Percentiles rank a stretch among this genome's conserved stretches.
These are phyloP conservation scores for Heliamphora pulchella DNA, from an alignment of 179 eudicot species.

Conservation along the genomic window DNA sequence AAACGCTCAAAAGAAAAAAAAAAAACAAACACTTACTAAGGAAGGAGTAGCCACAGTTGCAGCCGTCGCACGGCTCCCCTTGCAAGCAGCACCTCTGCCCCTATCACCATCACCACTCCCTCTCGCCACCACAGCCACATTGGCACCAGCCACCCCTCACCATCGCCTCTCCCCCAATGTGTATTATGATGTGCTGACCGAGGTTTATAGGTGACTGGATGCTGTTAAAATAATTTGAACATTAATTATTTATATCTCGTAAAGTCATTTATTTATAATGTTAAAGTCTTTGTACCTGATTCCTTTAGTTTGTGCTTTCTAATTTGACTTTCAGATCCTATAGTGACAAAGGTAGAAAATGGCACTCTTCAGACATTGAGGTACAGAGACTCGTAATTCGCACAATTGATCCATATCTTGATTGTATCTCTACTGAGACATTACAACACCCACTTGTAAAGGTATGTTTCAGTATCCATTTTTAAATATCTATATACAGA, in stretches of 20 bases:
- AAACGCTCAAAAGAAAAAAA: no score
- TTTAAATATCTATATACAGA: not conserved
- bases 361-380: conserved; percentile 63
- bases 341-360: conserved; percentile 39
- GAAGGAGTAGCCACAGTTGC: no score
- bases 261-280: not conserved
- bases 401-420: conserved; percentile 70
- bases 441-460: conserved; percentile 59
- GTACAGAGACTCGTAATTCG: conserved; percentile 65
- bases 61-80: no score
- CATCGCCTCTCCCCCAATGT: no score
- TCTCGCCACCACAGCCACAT: no score
- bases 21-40: no score
- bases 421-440: conserved; percentile 50
- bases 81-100: no score
- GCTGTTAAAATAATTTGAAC: not conserved
- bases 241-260: not conserved
- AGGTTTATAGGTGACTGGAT: not conserved
- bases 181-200: not conserved
- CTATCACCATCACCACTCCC: no score
- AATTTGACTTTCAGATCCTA: conserved; percentile 33
- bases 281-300: not conserved
- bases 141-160: no score
- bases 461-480: conserved; percentile 30
- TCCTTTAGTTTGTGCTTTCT: not conserved